phyloP scores from a whole-genome alignment of 352 stramenopile species.

The Pythium volutum region DNA sequence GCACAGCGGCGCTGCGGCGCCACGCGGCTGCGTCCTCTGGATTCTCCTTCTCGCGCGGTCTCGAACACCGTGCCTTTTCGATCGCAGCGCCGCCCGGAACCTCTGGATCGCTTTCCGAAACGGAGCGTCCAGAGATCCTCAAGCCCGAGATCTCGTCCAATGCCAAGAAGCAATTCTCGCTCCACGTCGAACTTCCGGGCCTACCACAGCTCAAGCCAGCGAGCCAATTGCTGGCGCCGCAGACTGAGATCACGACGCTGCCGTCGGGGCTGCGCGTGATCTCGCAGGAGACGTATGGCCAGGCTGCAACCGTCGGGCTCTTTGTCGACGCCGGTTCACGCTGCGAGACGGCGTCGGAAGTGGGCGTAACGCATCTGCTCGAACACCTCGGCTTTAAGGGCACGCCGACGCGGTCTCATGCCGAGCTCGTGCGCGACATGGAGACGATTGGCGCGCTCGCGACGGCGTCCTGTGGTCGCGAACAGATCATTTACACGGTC shows the following conservation, averaged over 20 bases:
- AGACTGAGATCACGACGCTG: slow-evolving; percentile 92
- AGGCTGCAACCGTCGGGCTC: slow-evolving; percentile 93
- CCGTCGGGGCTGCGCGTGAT: slow-evolving; percentile 94
- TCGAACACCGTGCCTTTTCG: slow-evolving; percentile 40
- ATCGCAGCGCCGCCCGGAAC: slow-evolving; percentile 17
- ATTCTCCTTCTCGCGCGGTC: background rate
- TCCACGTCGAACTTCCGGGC: slow-evolving; percentile 56
- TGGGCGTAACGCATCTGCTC: slow-evolving; percentile 92
- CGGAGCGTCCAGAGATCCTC: slow-evolving; percentile 42
- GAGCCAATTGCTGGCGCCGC: slow-evolving; percentile 77
- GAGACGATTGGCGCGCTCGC: slow-evolving; percentile 92
- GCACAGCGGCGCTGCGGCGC: background rate
- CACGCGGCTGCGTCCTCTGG: background rate
- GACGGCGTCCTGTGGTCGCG: slow-evolving; percentile 88
- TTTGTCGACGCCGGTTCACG: slow-evolving; percentile 91
- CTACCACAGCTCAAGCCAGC: slow-evolving; percentile 82
- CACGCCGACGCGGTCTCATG: slow-evolving; percentile 79
- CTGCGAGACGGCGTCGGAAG: slow-evolving; percentile 67
- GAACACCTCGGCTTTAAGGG: slow-evolving; percentile 96
- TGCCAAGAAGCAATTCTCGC: slow-evolving; percentile 50
- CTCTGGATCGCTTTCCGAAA: background rate
- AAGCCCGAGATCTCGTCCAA: slow-evolving; percentile 35
- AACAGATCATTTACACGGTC: slow-evolving; percentile 97
- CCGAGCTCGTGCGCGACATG: slow-evolving; percentile 87
- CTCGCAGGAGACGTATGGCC: slow-evolving; percentile 95